Base-by-base conservation (phyloP, 768 basidiomycete species). In the Amanita fuliginea region DNA sequence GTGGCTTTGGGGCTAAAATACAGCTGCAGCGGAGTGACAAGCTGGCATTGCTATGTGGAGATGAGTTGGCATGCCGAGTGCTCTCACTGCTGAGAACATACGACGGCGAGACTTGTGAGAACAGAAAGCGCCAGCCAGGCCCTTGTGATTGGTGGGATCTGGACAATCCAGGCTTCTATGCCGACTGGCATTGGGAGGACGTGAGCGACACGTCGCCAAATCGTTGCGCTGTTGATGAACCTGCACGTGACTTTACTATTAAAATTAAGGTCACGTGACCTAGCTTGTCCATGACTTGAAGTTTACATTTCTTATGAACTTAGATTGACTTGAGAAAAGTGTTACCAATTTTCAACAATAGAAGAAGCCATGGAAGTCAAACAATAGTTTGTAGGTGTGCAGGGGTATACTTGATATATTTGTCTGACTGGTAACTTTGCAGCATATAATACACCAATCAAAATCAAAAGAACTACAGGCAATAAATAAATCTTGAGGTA, bases 1-100 rank as follows among this genome's bases (percentile, higher is more conserved):
- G 86, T 82, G 33, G 84, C 80, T 64, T 86, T 88, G 62, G 81
- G 87, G 58, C 88, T 95, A 67, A 90, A 95, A 65, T 94, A 97
- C 36, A 96, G 75, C 61, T 96, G 93, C 21, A 95, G 67, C 2
- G 91, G 90, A 0, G 92, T 90, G 3, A 97, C 78, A 22, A 92
- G 69, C 59, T 94, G 86, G 58, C 84, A 90, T 91, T 97, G 93
- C 93, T 96, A 24, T 44, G 53, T 42, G 56, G 52, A 42, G 45
- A 46, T 46, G 6, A n/a, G 18, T 35, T n/a, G 30, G 9, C n/a
- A 6, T 42, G 24, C 4, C 40, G 30, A 11, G 22, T 7, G 4
- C 21, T 21, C 0, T 26, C 28, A 24, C 3, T 24, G n/a, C 28
- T 26, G 18, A 19, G 21, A 41, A 80, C 90, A 57, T 63, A 95